A percentile compares a stretch with the other conserved stretches of the same genome.
These are phyloP conservation scores for Coniosporium uncinatum DNA, from an alignment of 2,329 filamentous ascomycete species.

Conservation along the genomic window DNA sequence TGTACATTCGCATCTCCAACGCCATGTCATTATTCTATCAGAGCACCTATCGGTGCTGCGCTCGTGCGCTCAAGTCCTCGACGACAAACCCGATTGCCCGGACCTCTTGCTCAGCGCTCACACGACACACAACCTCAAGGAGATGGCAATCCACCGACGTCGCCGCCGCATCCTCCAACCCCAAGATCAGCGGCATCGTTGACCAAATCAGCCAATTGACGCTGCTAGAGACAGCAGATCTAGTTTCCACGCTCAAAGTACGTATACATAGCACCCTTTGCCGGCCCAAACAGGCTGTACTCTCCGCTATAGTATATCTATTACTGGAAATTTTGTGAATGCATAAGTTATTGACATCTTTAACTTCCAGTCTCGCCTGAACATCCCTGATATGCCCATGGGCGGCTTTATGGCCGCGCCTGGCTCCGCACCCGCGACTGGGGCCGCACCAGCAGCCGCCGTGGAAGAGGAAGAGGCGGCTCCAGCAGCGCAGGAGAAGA, in stretches of 20 bases:
- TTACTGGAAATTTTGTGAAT: neutral
- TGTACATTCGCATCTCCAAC: too few species aligned
- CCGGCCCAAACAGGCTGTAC: neutral
- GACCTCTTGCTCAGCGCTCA: slow-evolving; percentile 15
- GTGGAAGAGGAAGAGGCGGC: slow-evolving; percentile 81
- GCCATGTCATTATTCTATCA: slow-evolving; percentile 37
- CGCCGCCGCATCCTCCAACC: slow-evolving; percentile 45
- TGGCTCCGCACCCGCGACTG: too few species aligned
- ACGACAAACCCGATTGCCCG: slow-evolving; percentile 13
- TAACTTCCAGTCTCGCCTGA: slow-evolving; percentile 69
- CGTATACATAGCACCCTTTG: slow-evolving; percentile 6
- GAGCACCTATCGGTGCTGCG: slow-evolving; percentile 35
- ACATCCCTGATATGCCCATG: slow-evolving; percentile 96
- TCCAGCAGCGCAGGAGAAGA: slow-evolving; percentile 87
- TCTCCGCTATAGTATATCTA: neutral
- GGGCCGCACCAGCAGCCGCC: slow-evolving; percentile 54
- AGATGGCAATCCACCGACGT: slow-evolving; percentile 88
- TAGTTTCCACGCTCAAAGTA: slow-evolving; percentile 95
- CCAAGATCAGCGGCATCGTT: slow-evolving; percentile 93
- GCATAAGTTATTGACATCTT: too few species aligned
- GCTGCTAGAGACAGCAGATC: slow-evolving; percentile 91
- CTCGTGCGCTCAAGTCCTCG: slow-evolving; percentile 16
- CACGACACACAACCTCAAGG: slow-evolving; percentile 42
- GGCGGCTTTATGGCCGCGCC: slow-evolving; percentile 79
- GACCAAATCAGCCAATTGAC: slow-evolving; percentile 99